Evolutionary conservation across 495 filamentous ascomycete species (phyloP).

Genomic region (Tuber calosporum): DNA sequence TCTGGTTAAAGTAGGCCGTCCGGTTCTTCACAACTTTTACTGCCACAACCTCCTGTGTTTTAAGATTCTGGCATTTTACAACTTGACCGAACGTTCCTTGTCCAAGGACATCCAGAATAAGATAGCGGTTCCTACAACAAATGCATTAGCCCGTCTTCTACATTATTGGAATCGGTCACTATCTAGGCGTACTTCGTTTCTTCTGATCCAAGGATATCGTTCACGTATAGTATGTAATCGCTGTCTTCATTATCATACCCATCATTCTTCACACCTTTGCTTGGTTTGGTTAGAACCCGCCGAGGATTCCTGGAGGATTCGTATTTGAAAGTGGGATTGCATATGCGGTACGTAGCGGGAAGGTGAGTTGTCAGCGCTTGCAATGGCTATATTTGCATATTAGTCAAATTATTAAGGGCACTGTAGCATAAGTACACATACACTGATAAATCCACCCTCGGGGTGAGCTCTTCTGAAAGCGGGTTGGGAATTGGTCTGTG

Average conservation of each 20-base stretch:
- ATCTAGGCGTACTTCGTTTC: constrained; percentile 73
- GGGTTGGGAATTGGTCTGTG: constrained; percentile 77
- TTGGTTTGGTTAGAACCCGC: constrained; percentile 96
- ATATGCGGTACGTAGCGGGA: constrained; percentile 93
- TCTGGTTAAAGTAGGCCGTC: constrained; percentile 99
- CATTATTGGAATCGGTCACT: constrained; percentile 1
- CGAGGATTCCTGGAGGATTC: constrained; percentile 97
- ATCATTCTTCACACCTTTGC: constrained; percentile 98
- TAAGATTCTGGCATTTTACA: constrained; percentile 97
- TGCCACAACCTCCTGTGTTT: constrained; percentile 95
- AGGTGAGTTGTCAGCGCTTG: constrained; percentile 93
- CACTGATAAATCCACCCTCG: constrained; percentile 97
- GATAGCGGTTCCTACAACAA: constrained; percentile 73
- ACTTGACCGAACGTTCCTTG: constrained; percentile 99
- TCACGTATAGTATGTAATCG: constrained; percentile 98
- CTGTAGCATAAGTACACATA: constrained; percentile 48
- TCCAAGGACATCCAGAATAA: constrained; percentile 95
- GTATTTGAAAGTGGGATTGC: constrained; percentile 97
- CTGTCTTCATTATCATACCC: constrained; percentile 99
- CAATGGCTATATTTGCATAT: constrained; percentile 60
- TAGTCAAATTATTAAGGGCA: constrained; percentile 1
- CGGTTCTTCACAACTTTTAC: constrained; percentile 99
- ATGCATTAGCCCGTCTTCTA: constrained; percentile 28
- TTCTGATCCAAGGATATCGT: constrained; percentile 96
- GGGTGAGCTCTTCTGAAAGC: constrained; percentile 89